Evolutionary conservation across 2,329 filamentous ascomycete genomes (phyloP).

Genomic region (Pestalotiopsis sp.): DNA sequence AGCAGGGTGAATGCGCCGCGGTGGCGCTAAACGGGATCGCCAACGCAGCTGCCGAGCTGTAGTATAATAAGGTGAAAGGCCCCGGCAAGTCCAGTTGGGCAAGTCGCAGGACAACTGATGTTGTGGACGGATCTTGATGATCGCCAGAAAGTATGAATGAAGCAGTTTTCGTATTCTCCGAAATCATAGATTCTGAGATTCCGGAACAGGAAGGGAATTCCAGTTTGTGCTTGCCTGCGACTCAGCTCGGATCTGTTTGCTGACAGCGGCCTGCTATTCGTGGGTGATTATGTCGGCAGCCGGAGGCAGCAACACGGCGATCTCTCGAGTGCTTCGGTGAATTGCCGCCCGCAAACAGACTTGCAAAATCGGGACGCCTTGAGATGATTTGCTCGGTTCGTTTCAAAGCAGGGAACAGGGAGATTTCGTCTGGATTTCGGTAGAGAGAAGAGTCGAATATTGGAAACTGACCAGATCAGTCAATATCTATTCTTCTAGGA

Average conservation of each 20-base stretch:
- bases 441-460: not conserved
- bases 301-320: not conserved
- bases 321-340: not conserved
- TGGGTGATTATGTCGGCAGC: not conserved
- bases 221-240: not conserved
- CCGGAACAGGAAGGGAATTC: not conserved
- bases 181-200: not conserved
- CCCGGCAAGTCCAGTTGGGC: not conserved
- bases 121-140: not conserved
- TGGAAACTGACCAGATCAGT: not conserved
- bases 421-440: not conserved
- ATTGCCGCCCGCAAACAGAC: not conserved
- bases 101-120: not conserved
- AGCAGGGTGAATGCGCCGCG: not conserved
- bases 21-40: slow-evolving; percentile 9
- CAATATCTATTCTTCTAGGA: not conserved
- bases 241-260: too few species aligned
- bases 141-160: not conserved
- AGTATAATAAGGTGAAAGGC: not conserved
- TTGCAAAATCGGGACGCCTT: not conserved
- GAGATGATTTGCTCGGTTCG: not conserved
- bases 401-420: not conserved
- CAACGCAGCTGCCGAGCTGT: not conserved
- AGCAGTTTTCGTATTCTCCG: not conserved
- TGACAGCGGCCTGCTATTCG: not conserved